phyloP scores from a whole-genome alignment of 495 filamentous ascomycete genomes.

The Lasiosphaeris hirsuta region DNA sequence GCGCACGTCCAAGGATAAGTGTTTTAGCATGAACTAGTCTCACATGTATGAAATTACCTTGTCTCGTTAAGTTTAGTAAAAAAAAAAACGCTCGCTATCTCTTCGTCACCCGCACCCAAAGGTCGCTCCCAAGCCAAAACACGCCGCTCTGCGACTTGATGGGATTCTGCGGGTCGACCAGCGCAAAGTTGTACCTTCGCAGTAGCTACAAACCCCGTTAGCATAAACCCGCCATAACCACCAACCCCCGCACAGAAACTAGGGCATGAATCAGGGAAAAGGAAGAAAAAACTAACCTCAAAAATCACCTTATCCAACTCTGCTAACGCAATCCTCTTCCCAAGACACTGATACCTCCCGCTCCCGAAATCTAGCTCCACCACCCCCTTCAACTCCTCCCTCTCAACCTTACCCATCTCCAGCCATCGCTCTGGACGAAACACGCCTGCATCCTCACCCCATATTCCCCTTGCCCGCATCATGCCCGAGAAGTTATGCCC shows the following conservation, averaged over 20 bases:
- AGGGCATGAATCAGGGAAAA: too few relatives aligned
- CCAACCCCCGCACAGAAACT: too few relatives aligned
- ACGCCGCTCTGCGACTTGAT: constrained; percentile 16
- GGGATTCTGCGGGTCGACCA: constrained; percentile 43
- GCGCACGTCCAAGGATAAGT: too few relatives aligned
- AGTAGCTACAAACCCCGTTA: not conserved
- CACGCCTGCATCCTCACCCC: constrained; percentile 39
- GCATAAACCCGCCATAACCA: too few relatives aligned
- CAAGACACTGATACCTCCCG: constrained; percentile 35
- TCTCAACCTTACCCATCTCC: constrained; percentile 28
- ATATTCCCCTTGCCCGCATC: constrained; percentile 30
- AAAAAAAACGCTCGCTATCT: not conserved
- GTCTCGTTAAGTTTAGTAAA: too few relatives aligned
- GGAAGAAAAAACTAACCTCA: constrained; percentile 32
- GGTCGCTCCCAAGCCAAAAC: constrained; percentile 12
- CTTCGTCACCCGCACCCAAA: constrained; percentile 14
- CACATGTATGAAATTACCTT: too few relatives aligned
- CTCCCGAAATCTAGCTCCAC: constrained; percentile 28
- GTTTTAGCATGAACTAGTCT: too few relatives aligned
- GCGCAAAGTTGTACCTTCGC: constrained; percentile 29
- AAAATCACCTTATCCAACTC: constrained; percentile 49
- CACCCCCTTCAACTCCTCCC: constrained; percentile 32
- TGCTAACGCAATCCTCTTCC: constrained; percentile 29
- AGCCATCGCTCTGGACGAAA: constrained; percentile 54
- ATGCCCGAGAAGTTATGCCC: constrained; percentile 32